Evolutionary conservation across 164 flowering plant species (phyloP).

Genomic region (Tetracentron sinense): DNA sequence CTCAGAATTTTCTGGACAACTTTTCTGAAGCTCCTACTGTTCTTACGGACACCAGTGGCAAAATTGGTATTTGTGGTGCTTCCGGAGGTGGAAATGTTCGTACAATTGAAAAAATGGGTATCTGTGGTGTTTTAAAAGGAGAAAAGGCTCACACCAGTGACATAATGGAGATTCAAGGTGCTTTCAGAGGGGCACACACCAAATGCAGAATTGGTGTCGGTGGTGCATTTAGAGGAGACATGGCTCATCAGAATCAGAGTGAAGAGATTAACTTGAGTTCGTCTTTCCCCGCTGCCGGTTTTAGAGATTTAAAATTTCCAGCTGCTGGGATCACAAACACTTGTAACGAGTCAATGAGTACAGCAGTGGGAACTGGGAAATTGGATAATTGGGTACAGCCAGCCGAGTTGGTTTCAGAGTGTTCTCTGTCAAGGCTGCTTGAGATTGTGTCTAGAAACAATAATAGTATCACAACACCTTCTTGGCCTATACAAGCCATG

Average conservation of each 20-base stretch:
- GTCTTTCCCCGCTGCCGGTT: slow-evolving; percentile 6
- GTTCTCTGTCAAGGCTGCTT: slow-evolving; percentile 15
- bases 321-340: not conserved
- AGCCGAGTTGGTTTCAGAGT: slow-evolving; percentile 15
- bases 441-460: slow-evolving; percentile 18
- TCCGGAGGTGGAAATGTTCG: too few relatives aligned
- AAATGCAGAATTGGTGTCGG: too few relatives aligned
- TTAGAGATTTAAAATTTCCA: slow-evolving; percentile 12
- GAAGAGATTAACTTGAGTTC: slow-evolving; percentile 16
- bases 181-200: too few relatives aligned
- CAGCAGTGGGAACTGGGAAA: not conserved
- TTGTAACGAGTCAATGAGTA: not conserved
- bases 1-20: slow-evolving; percentile 9
- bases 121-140: too few relatives aligned
- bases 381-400: slow-evolving; percentile 10
- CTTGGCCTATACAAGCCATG: slow-evolving; percentile 7
- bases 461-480: slow-evolving; percentile 2
- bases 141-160: too few relatives aligned
- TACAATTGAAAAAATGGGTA: too few relatives aligned
- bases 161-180: too few relatives aligned
- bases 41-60: not conserved
- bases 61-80: not conserved
- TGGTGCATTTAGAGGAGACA: slow-evolving; percentile 13
- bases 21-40: slow-evolving; percentile 2
- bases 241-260: slow-evolving; percentile 1